phyloP scores from a whole-genome alignment of 2,329 filamentous ascomycete genomes.

The Fusarium duplospermum region DNA sequence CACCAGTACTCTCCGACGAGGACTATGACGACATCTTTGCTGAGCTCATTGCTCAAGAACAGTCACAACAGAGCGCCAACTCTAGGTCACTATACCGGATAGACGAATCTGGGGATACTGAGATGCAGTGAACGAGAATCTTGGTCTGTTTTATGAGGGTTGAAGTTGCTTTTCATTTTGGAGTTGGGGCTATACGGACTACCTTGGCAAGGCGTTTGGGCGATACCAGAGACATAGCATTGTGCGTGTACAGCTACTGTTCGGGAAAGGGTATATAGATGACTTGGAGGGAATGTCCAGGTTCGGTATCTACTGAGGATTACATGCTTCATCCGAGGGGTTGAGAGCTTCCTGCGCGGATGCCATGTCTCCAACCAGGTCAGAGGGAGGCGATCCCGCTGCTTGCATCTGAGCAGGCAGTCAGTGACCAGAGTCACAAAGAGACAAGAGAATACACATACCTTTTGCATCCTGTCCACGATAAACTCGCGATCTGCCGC shows the following conservation, averaged over 20 bases:
- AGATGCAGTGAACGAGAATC: conserved; percentile 22
- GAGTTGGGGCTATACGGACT: conserved; percentile 34
- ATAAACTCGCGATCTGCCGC: conserved; percentile 88
- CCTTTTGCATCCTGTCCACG: conserved; percentile 97
- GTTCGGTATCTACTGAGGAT: conserved; percentile 63
- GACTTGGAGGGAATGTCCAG: conserved; percentile 36
- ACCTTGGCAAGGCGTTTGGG: conserved; percentile 36
- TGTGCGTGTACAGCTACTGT: conserved; percentile 41
- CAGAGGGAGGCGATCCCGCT: conserved; percentile 87
- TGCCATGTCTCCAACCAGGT: conserved; percentile 90
- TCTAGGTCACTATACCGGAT: conserved; percentile 53
- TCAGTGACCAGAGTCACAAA: conserved; percentile 1
- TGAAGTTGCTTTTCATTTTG: conserved; percentile 20
- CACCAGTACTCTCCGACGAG: conserved; percentile 61
- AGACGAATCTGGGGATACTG: conserved; percentile 57
- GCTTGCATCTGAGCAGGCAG: conserved; percentile 84
- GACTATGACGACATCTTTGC: conserved; percentile 73
- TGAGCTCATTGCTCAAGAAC: conserved; percentile 51
- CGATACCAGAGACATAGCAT: conserved; percentile 30
- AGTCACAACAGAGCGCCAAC: conserved; percentile 21
- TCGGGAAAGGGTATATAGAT: conserved; percentile 45
- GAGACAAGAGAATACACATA: conserved; percentile 54
- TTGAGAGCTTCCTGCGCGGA: conserved; percentile 80
- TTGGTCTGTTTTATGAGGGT: not conserved
- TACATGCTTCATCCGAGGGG: conserved; percentile 70